Conservation (phyloP, 2,329 filamentous ascomycete genomes). For the Penicillium expansum region DNA sequence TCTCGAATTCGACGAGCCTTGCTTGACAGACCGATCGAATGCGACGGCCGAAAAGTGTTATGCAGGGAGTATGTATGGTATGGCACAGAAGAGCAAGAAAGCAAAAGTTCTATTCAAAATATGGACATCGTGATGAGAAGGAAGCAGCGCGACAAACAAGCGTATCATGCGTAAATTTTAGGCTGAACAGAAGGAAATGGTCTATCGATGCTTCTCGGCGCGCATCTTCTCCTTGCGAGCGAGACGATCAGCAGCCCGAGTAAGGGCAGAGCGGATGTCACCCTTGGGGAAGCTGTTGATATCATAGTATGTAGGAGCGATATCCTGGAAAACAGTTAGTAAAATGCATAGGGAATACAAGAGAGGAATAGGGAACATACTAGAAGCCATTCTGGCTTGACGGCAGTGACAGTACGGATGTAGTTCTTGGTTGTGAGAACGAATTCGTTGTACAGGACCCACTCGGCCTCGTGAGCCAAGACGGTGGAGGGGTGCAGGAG, state of each 20-base stretch:
- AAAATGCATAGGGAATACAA: neutral
- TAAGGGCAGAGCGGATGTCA: slow-evolving; percentile 70
- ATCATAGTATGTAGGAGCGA: slow-evolving; percentile 91
- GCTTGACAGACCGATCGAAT: neutral
- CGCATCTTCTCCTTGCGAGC: slow-evolving; percentile 54
- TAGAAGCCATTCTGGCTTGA: slow-evolving; percentile 91
- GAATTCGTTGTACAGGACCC: slow-evolving; percentile 98
- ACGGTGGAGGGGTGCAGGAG: slow-evolving; percentile 92
- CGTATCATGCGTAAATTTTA: slow-evolving; percentile 12
- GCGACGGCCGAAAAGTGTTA: neutral
- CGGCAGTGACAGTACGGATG: slow-evolving; percentile 86
- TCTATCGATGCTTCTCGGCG: slow-evolving; percentile 37
- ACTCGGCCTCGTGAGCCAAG: slow-evolving; percentile 82
- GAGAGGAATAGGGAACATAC: slow-evolving; percentile 52
- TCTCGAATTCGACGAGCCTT: neutral
- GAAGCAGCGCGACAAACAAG: slow-evolving; percentile 15
- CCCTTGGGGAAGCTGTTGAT: slow-evolving; percentile 76
- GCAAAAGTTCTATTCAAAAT: slow-evolving; percentile 2
- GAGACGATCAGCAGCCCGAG: slow-evolving; percentile 55
- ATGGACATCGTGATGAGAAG: slow-evolving; percentile 4
- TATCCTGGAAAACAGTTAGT: slow-evolving; percentile 61
- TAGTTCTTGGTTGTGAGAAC: slow-evolving; percentile 98
- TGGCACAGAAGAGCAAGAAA: neutral
- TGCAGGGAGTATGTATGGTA: neutral
- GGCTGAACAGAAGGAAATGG: slow-evolving; percentile 6